Base-by-base conservation (phyloP, 176 grass and related monocot genomes). In the Eleusine indica region DNA sequence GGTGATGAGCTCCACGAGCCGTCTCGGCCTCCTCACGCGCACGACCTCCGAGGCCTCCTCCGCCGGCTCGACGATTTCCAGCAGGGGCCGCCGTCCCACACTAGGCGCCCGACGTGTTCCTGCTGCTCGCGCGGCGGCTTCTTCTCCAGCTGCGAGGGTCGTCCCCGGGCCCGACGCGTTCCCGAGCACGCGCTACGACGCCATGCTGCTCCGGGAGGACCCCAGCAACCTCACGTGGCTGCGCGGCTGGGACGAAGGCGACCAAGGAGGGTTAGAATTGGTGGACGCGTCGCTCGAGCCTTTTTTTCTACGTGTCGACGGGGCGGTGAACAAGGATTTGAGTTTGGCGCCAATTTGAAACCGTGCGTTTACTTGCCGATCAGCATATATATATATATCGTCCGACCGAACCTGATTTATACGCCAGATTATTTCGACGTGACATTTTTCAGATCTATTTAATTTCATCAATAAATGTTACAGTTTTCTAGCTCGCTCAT, bases 161-260 rank as follows among this genome's bases (percentile, higher is more conserved):
- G 40, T 66, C 3, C 17, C 60, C 11, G 35, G 0, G 53, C 9
- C 57, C 62, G 84, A 90, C 37, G 80, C 81, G 75, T 84, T 87
- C 74, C 80, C 70, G 63, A 90, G 83, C 79, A 44, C 56, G 39
- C 73, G 88, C 21, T 90, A 90, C 74, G 83, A 90, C 69, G 65
- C 83, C 43, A 90, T 86, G 83, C 79, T 90, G 79, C 88, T 90
- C 29, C 83, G 61, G 62, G 88, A 90, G 73, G 88, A 90, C 28
- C 84, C 88, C 46, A 78, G 17, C 57, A 86, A 90, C 83, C 79
- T 90, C 10, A 86, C 79, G 48, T 90, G 88, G 88, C 73, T 90
- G 66, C 80, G 71, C 46, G 74, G 78, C 25, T 65, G 70, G 40
- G 70, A 46, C 0, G 68, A 78, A 7, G 66, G 15, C 0, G 78